Base-by-base conservation (phyloP, 2,329 filamentous ascomycete genomes). In the Aspergillus uvarum region DNA sequence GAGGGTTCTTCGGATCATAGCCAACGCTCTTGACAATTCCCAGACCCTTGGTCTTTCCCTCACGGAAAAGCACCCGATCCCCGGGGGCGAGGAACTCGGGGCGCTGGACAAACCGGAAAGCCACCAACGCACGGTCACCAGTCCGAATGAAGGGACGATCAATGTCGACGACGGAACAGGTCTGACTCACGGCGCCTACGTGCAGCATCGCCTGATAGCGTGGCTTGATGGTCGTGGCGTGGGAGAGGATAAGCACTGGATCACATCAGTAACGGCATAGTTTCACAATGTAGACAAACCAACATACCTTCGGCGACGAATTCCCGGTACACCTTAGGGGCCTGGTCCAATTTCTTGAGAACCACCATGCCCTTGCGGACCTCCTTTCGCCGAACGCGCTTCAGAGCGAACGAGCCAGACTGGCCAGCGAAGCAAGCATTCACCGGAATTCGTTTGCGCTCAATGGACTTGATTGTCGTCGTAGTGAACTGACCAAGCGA, bases 151-250 rank as follows among this genome's bases (percentile, higher is more conserved):
- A 95, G 26, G 90, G 90, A n/a, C 94, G 88, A 73, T 99, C 95
- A 66, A 99, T 95, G 71, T 97, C 95, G 70, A 99, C 96, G 72
- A 99, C 97, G 11, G 92, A 88, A 72, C 95, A 99, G 0, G 95
- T 99, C 78, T 99, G 95, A 47, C 90, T 92, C 48, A 99, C 90
- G 0, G 95, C 91, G 0, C 95, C 95, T 4, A 99, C 93, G 69
- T 99, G 95, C 22, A 99, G 83, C 93, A 98, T 99, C 0, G 95
- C 95, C 79, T 99, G 95, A 67, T 99, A 99, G 70, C 92, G 94
- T 0, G 88, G 92, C 76, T 96, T 95, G 76, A 99, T 99, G 48
- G 95, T 99, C 0, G 95, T 99, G 0, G 94, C 92, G 71, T 99
- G 95, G 4, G 91, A 96, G 6, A 99, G 83, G 66, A 99, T 98